These are phyloP conservation scores for Starmerella stigmatis DNA, from an alignment of 805 yeast genomes.

Conservation along the genomic window DNA sequence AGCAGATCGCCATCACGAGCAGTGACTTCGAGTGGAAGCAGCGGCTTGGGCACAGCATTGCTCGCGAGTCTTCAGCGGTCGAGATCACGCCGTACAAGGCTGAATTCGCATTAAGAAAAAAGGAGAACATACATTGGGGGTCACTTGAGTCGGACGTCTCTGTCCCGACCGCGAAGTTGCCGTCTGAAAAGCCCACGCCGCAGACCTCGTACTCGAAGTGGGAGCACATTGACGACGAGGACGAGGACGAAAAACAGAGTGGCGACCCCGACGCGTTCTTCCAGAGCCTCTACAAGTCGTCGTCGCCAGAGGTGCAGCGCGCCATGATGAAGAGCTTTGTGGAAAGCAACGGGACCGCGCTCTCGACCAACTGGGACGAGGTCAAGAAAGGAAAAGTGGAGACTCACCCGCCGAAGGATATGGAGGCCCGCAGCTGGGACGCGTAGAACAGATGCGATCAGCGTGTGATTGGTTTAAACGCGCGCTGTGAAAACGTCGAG, in stretches of 20 bases:
- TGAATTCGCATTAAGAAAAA: slow-evolving; percentile 54
- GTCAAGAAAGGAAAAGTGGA: slow-evolving; percentile 58
- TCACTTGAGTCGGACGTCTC: slow-evolving; percentile 1
- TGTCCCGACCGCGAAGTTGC: slow-evolving; percentile 37
- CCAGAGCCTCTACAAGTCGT: slow-evolving; percentile 57
- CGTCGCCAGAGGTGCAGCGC: slow-evolving; percentile 75
- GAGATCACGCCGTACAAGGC: slow-evolving; percentile 61
- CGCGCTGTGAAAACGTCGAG: no score
- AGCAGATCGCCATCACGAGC: slow-evolving; percentile 9
- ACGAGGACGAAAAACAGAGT: slow-evolving; percentile 61
- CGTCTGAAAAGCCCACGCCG: neutral
- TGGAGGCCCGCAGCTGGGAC: slow-evolving; percentile 44
- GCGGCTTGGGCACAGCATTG: slow-evolving; percentile 43
- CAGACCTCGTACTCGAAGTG: slow-evolving; percentile 45
- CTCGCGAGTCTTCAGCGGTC: slow-evolving; percentile 36
- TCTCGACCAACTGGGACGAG: slow-evolving; percentile 89
- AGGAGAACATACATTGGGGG: slow-evolving; percentile 20
- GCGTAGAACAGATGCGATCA: no score
- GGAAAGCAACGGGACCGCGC: slow-evolving; percentile 89
- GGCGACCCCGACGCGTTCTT: slow-evolving; percentile 53
- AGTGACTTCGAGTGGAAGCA: slow-evolving; percentile 42
- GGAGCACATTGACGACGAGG: slow-evolving; percentile 26
- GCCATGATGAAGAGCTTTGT: slow-evolving; percentile 95
- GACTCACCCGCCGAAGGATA: slow-evolving; percentile 65
- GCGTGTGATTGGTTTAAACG: no score